These are phyloP conservation scores for Penicillium sp. DNA, from an alignment of 2,329 filamentous ascomycete species.

Conservation along the genomic window DNA sequence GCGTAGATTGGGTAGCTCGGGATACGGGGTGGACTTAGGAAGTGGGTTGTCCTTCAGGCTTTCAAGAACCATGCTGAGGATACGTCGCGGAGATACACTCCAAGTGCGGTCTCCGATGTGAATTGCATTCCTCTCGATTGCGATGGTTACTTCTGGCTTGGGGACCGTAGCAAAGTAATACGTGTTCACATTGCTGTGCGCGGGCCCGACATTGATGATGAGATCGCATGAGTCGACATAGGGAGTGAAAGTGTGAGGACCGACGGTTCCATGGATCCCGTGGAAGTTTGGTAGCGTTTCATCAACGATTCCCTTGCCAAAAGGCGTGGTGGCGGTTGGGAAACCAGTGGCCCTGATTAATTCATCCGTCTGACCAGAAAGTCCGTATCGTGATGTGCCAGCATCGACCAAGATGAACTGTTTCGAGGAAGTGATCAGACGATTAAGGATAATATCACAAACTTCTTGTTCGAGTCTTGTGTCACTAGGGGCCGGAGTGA, in stretches of 20 bases:
- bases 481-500: constrained; percentile 4
- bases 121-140: background rate
- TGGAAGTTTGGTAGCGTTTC: constrained; percentile 53
- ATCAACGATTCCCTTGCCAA: constrained; percentile 55
- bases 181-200: constrained; percentile 13
- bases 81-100: background rate
- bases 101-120: background rate
- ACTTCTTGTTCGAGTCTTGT: constrained; percentile 17
- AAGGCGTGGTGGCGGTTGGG: constrained; percentile 52
- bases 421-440: constrained; percentile 49
- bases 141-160: background rate
- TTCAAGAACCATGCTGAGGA: background rate
- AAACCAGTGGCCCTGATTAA: constrained; percentile 44
- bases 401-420: constrained; percentile 59
- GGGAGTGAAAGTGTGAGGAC: background rate
- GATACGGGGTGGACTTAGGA: background rate
- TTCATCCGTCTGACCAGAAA: constrained; percentile 21
- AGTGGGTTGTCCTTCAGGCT: background rate
- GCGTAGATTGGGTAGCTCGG: background rate
- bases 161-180: constrained; percentile 2
- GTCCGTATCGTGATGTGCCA: constrained; percentile 45
- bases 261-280: constrained; percentile 44
- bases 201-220: constrained; percentile 10
- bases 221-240: constrained; percentile 28
- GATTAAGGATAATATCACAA: constrained; percentile 41